Evolutionary conservation across 2,329 filamentous ascomycete genomes (phyloP).

Genomic region (Calonectria pauciramosa): DNA sequence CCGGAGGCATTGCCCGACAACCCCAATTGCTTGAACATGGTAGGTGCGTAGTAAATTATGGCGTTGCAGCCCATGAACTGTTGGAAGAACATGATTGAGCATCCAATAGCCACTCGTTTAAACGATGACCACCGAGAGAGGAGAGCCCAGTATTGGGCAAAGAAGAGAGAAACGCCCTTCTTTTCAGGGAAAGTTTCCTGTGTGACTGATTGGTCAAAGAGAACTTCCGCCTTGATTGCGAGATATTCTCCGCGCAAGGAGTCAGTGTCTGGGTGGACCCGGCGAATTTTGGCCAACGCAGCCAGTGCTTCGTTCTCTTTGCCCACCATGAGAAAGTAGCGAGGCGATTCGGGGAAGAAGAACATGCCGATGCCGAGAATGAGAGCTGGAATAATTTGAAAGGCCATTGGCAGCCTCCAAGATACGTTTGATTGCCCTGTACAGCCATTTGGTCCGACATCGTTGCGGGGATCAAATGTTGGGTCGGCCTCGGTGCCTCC

Average conservation of each 20-base stretch:
- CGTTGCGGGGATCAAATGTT: conserved; percentile 58
- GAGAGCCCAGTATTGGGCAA: conserved; percentile 49
- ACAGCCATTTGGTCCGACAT: conserved; percentile 57
- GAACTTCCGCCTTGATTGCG: conserved; percentile 54
- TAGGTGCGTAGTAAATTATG: conserved; percentile 63
- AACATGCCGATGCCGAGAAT: conserved; percentile 68
- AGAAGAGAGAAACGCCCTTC: conserved; percentile 46
- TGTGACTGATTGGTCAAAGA: conserved; percentile 51
- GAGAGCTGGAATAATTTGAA: conserved; percentile 69
- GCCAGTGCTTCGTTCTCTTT: conserved; percentile 48
- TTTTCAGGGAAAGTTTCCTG: conserved; percentile 49
- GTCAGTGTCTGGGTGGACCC: conserved; percentile 48
- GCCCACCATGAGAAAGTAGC: conserved; percentile 50
- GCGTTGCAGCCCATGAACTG: conserved; percentile 64
- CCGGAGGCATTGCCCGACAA: conserved; percentile 57
- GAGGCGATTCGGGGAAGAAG: conserved; percentile 60
- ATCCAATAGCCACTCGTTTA: conserved; percentile 66
- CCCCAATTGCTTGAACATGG: conserved; percentile 60
- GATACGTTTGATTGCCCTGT: conserved; percentile 58
- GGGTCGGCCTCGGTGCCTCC: conserved; percentile 55
- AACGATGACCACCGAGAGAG: conserved; percentile 47
- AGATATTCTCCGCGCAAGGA: conserved; percentile 50
- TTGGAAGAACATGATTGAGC: conserved; percentile 68
- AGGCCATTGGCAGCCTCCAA: conserved; percentile 63
- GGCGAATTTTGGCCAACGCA: conserved; percentile 50